Evolutionary conservation across 2,329 filamentous ascomycete species (phyloP), one percentile per base, ranked within the genome.

Genomic region (Fusarium pseudoanthophilum): DNA sequence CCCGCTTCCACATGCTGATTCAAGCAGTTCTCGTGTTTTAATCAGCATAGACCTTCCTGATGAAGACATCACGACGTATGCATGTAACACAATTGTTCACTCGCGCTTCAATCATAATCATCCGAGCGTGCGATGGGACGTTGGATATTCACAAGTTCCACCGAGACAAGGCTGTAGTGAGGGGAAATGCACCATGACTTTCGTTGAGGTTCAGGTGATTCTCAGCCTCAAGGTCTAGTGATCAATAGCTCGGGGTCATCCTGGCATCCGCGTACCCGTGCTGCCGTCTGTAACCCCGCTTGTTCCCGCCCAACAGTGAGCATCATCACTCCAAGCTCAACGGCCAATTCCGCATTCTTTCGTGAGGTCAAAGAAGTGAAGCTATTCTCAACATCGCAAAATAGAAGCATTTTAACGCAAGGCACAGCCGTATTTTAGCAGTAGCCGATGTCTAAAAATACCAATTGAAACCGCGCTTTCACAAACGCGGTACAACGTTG

Each of bases 11-110:
- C n/a, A 20, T 45, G 67, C 51, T 69, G 39, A 57, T 69, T 53
- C 45, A 52, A 56, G 48, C 43, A n/a, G 28, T 16, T 46, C 24
- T 34, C 39, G 48, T 64, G 15, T 36, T 45, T 37, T 48, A 26
- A 45, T 48, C 46, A 63, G 62, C 58, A 61, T 48, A 48, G 45
- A 72, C 67, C 67, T 71, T 67, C 67, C 55, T 42, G 20, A 45
- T 64, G 24, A 43, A 53, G 53, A 64, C 16, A 42, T 56, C 43
- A 49, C 51, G 39, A 46, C 59, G 32, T 30, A 40, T 48, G 69
- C 64, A 72, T 72, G 58, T 10, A 60, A 64, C 64, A 28, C 30
- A 21, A 40, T 32, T 45, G 9, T 13, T 40, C 26, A 10, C n/a
- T 40, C 21, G 59, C 13, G 52, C 48, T 21, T 62, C 24, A 34